Percentiles rank a stretch among this genome's conserved stretches.
phyloP scores from a whole-genome alignment of 2,329 filamentous ascomycete species.

The Trichophyton rubrum region DNA sequence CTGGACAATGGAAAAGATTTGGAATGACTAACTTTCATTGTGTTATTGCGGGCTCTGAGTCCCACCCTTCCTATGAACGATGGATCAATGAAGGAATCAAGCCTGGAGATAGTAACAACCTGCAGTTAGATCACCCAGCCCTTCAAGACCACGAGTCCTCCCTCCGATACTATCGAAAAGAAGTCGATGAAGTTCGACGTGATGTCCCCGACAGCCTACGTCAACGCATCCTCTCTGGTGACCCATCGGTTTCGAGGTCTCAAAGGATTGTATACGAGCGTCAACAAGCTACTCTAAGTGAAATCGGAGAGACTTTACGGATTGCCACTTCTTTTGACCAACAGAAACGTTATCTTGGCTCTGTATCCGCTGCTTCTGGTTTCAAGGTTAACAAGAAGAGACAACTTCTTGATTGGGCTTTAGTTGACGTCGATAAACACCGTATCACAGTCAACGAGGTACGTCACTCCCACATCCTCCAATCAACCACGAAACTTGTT shows the following conservation, averaged over 20 bases:
- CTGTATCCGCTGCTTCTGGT: background rate
- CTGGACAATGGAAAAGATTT: background rate
- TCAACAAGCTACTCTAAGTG: background rate
- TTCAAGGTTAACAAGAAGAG: background rate
- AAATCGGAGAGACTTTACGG: background rate
- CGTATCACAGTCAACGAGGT: background rate
- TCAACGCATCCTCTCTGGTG: background rate
- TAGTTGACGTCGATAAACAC: background rate
- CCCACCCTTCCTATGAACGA: background rate
- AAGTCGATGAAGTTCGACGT: background rate
- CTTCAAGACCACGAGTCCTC: background rate
- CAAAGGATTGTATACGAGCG: background rate
- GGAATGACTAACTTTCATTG: background rate
- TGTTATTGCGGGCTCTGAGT: background rate
- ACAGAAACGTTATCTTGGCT: background rate
- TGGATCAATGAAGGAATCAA: background rate
- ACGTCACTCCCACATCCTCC: too few relatives aligned
- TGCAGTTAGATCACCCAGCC: background rate
- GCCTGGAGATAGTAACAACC: background rate
- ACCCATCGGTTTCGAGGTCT: background rate
- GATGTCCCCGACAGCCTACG: background rate
- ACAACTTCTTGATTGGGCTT: background rate
- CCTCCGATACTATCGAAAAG: background rate
- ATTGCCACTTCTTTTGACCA: background rate
- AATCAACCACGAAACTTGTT: too few relatives aligned